Conservation (phyloP, 2,329 filamentous ascomycete species). For the Helicocarpus griseus region DNA sequence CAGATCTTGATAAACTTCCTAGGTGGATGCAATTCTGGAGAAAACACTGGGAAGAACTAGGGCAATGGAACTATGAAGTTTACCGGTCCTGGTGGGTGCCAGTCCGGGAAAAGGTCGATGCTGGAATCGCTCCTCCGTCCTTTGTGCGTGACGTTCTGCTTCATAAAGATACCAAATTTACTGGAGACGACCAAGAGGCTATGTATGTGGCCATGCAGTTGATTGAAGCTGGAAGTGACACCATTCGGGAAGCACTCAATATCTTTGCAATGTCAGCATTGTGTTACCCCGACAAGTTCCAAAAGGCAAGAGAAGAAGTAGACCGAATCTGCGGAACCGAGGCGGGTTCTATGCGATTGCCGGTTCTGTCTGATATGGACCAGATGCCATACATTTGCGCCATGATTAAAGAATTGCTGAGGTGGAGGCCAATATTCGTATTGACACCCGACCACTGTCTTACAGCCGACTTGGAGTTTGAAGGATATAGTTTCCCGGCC, state of each 20-base stretch:
- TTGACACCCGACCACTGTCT: conserved; percentile 18
- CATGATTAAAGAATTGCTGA: conserved; percentile 20
- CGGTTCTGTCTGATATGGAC: conserved; percentile 16
- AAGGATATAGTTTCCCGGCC: conserved; percentile 21
- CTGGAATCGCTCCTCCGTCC: conserved; percentile 24
- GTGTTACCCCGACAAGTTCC: conserved; percentile 16
- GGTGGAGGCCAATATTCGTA: conserved; percentile 22
- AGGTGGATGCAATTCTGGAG: conserved; percentile 26
- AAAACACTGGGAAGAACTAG: conserved; percentile 24
- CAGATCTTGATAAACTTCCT: conserved; percentile 23
- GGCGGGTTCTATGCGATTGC: conserved; percentile 14
- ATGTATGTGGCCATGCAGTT: conserved; percentile 33
- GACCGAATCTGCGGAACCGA: conserved; percentile 12
- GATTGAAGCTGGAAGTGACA: conserved; percentile 38
- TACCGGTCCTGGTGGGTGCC: conserved; percentile 28
- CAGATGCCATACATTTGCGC: conserved; percentile 19
- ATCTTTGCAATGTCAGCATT: conserved; percentile 23
- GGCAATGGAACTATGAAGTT: conserved; percentile 25
- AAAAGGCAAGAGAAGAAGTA: conserved; percentile 16
- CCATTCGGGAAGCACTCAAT: conserved; percentile 29
- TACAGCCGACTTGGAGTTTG: conserved; percentile 19
- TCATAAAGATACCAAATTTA: conserved; percentile 20
- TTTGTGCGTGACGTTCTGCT: conserved; percentile 28
- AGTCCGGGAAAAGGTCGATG: conserved; percentile 17
- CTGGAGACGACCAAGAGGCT: conserved; percentile 25